phyloP scores from a whole-genome alignment of 2,329 filamentous ascomycete species.

The Fusarium annulatum region DNA sequence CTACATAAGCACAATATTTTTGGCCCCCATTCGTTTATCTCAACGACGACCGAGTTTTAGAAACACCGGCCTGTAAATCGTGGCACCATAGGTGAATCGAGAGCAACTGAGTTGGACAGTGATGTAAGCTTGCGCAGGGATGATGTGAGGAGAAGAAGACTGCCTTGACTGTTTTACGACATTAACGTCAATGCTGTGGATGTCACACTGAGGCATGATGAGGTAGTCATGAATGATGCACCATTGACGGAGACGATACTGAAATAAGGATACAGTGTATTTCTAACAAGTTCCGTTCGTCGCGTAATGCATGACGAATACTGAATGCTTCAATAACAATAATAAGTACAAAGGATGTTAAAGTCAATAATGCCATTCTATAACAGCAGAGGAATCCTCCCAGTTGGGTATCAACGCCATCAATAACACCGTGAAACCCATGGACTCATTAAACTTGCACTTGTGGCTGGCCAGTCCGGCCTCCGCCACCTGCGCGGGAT shows the following conservation, averaged over 20 bases:
- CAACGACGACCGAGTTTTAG: constrained; percentile 34
- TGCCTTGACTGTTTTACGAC: neutral
- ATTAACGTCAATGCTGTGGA: neutral
- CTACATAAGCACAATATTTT: constrained; percentile 50
- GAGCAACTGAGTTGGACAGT: constrained; percentile 1
- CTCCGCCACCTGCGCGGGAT: no score
- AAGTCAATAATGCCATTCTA: neutral
- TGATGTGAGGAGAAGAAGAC: constrained; percentile 25
- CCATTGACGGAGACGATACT: neutral
- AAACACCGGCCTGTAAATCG: constrained; percentile 57
- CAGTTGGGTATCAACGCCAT: constrained; percentile 26
- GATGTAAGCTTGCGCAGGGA: constrained; percentile 69
- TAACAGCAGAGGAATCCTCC: neutral
- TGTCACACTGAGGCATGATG: neutral
- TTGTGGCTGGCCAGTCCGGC: no score
- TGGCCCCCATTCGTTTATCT: neutral
- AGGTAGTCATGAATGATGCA: neutral
- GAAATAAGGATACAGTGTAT: neutral
- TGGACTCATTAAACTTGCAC: neutral
- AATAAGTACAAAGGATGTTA: neutral
- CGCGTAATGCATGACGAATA: neutral
- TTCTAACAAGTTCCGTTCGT: neutral
- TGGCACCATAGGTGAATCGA: constrained; percentile 17
- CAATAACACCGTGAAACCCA: constrained; percentile 10
- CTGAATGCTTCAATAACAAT: neutral